Evolutionary conservation across 1,139 yeast species (phyloP).

Genomic region (Keqinozyma sinolaborantium): DNA sequence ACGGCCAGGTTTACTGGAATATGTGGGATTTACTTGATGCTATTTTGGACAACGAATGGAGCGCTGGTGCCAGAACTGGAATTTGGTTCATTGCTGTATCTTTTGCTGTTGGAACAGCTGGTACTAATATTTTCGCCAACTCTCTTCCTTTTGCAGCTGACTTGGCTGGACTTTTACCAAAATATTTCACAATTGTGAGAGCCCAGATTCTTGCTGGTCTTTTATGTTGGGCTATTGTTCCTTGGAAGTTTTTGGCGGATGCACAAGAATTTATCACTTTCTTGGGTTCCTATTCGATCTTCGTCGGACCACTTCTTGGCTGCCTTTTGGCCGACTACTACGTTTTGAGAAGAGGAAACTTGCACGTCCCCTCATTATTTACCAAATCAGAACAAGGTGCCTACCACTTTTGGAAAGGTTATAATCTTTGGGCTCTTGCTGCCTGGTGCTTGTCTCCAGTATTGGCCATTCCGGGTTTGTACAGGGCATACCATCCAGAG

Average conservation of each 20-base stretch:
- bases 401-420: conserved; percentile 12
- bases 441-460: conserved; percentile 12
- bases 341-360: conserved; percentile 11
- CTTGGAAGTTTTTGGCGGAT: conserved; percentile 14
- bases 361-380: conserved; percentile 13
- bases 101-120: conserved; percentile 13
- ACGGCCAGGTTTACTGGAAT: conserved; percentile 12
- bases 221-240: conserved; percentile 13
- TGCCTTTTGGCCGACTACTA: conserved; percentile 12
- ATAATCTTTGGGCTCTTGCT: conserved; percentile 12
- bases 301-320: conserved; percentile 13
- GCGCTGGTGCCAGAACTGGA: conserved; percentile 13
- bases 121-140: conserved; percentile 15
- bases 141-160: conserved; percentile 14
- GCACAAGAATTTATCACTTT: conserved; percentile 10
- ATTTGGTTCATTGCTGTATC: conserved; percentile 10
- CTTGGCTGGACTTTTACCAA: conserved; percentile 12
- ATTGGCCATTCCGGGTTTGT: conserved; percentile 13
- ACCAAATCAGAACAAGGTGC: conserved; percentile 9
- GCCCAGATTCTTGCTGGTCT: conserved; percentile 12
- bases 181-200: conserved; percentile 12
- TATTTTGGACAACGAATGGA: conserved; percentile 12
- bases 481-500: conserved; percentile 12
- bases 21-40: conserved; percentile 14
- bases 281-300: conserved; percentile 14